Conservation (phyloP, 2,329 filamentous ascomycete species). For the Claviceps arundinis region DNA sequence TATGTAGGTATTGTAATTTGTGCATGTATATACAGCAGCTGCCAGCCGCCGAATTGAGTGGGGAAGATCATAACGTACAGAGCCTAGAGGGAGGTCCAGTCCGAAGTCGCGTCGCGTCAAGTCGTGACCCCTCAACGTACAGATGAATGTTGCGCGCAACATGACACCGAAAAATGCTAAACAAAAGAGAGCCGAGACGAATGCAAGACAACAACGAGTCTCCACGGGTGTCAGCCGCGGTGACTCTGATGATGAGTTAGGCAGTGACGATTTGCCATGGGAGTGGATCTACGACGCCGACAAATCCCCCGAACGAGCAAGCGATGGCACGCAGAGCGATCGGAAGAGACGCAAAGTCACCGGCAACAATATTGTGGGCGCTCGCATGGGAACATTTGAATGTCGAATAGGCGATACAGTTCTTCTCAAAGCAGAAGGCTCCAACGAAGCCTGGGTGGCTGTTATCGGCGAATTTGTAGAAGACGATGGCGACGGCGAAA, state of each 20-base stretch:
- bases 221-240: slow-evolving; percentile 51
- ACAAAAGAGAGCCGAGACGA: slow-evolving; percentile 10
- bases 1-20: too few relatives aligned
- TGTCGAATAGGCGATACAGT: slow-evolving; percentile 75
- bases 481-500: slow-evolving; percentile 50
- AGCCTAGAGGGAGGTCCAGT: too few relatives aligned
- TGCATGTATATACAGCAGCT: too few relatives aligned
- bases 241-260: slow-evolving; percentile 81
- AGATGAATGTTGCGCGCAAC: not conserved
- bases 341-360: slow-evolving; percentile 23
- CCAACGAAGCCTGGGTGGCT: slow-evolving; percentile 83
- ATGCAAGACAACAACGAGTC: slow-evolving; percentile 8
- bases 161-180: slow-evolving; percentile 14
- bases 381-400: slow-evolving; percentile 67
- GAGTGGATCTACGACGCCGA: slow-evolving; percentile 58
- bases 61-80: too few relatives aligned
- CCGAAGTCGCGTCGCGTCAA: slow-evolving; percentile 19
- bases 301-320: slow-evolving; percentile 10
- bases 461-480: slow-evolving; percentile 75
- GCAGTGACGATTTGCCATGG: slow-evolving; percentile 59
- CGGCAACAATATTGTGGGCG: slow-evolving; percentile 54
- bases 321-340: slow-evolving; percentile 16
- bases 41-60: too few relatives aligned
- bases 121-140: not conserved
- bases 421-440: slow-evolving; percentile 74